A percentile compares a stretch with the other conserved stretches of the same genome.
Evolutionary conservation across 768 basidiomycete genomes (phyloP).

Genomic region (Podaxis carcinomalis): DNA sequence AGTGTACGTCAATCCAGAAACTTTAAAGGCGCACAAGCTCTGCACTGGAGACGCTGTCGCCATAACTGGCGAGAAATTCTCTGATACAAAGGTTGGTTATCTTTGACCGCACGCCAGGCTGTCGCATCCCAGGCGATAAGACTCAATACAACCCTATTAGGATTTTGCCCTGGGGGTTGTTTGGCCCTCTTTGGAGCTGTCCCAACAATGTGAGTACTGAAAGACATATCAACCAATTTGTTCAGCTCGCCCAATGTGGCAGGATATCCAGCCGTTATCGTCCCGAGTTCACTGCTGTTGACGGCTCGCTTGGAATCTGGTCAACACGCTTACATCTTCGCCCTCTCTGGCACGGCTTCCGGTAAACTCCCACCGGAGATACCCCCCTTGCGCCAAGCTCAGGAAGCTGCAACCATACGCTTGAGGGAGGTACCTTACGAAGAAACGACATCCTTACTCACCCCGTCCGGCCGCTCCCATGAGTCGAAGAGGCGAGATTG

Average conservation of each 20-base stretch:
- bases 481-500: slow-evolving; percentile 42
- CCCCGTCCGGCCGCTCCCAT: slow-evolving; percentile 9
- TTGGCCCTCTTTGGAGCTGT: slow-evolving; percentile 70
- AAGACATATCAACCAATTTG: slow-evolving; percentile 13
- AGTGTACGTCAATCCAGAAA: slow-evolving; percentile 58
- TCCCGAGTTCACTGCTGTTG: slow-evolving; percentile 54
- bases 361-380: slow-evolving; percentile 38
- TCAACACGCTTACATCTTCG: slow-evolving; percentile 41
- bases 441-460: slow-evolving; percentile 5
- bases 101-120: background rate
- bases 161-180: slow-evolving; percentile 63
- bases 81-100: slow-evolving; percentile 22
- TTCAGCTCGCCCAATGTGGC: background rate
- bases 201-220: slow-evolving; percentile 49
- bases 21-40: slow-evolving; percentile 55
- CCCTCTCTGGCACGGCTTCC: slow-evolving; percentile 36
- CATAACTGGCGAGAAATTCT: slow-evolving; percentile 36
- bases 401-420: slow-evolving; percentile 49
- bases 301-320: slow-evolving; percentile 56
- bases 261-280: slow-evolving; percentile 41
- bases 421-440: slow-evolving; percentile 42
- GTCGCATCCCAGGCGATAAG: background rate
- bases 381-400: slow-evolving; percentile 44
- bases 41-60: slow-evolving; percentile 68
- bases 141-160: slow-evolving; percentile 25